Evolutionary conservation across 1,284 basidiomycete genomes (phyloP).

Genomic region (Sphagnurus paluster): DNA sequence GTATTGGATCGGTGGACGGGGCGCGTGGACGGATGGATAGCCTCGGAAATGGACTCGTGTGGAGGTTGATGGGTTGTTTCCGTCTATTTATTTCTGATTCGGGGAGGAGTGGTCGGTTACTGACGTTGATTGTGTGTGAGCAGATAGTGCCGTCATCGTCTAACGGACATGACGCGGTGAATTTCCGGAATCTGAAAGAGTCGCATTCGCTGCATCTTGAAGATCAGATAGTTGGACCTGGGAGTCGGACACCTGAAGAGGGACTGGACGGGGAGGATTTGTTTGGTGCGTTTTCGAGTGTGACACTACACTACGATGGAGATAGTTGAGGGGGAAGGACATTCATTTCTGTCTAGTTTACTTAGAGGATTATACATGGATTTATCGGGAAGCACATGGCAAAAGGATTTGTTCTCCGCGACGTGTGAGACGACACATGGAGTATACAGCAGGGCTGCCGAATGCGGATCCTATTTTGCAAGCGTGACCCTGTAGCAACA

Average conservation of each 20-base stretch:
- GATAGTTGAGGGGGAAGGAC: slow-evolving; percentile 38
- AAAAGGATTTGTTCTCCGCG: slow-evolving; percentile 24
- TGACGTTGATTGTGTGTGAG: slow-evolving; percentile 15
- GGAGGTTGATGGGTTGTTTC: slow-evolving; percentile 6
- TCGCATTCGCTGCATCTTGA: slow-evolving; percentile 89
- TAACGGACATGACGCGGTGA: slow-evolving; percentile 84
- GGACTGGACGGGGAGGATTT: slow-evolving; percentile 55
- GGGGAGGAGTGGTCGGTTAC: neutral
- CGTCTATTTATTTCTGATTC: slow-evolving; percentile 11
- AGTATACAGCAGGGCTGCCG: slow-evolving; percentile 17
- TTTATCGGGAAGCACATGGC: slow-evolving; percentile 10
- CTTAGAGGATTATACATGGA: neutral
- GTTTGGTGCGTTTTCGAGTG: slow-evolving; percentile 84
- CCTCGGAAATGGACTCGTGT: slow-evolving; percentile 11
- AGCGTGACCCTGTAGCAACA: slow-evolving; percentile 25
- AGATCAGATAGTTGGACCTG: slow-evolving; percentile 39
- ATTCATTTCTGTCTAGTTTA: neutral
- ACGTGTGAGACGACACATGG: slow-evolving; percentile 23
- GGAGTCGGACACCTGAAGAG: slow-evolving; percentile 21
- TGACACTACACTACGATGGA: slow-evolving; percentile 84
- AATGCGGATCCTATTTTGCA: slow-evolving; percentile 25
- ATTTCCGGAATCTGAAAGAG: slow-evolving; percentile 91
- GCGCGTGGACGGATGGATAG: slow-evolving; percentile 6
- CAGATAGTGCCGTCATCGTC: slow-evolving; percentile 85
- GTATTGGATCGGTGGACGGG: slow-evolving; percentile 8